A percentile compares a stretch with the other conserved stretches of the same genome.
phyloP scores from a whole-genome alignment of 441 rosid species.

The Omphalea diandra region DNA sequence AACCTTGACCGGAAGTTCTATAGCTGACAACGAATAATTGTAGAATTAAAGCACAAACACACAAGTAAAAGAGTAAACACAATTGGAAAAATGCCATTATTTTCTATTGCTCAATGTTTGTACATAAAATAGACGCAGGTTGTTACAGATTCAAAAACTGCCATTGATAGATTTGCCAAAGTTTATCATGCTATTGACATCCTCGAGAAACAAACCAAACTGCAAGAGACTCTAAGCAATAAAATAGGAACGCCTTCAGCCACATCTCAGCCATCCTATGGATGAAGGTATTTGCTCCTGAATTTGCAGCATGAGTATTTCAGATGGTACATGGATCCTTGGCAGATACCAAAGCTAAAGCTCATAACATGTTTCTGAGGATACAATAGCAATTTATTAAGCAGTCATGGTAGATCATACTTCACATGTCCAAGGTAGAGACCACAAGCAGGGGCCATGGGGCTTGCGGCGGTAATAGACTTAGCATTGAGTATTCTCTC shows the following conservation, averaged over 20 bases:
- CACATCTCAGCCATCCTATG: background rate
- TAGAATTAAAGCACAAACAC: background rate
- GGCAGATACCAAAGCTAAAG: background rate
- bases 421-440: constrained; percentile 82
- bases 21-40: too few species aligned
- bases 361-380: constrained; percentile 4
- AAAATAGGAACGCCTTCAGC: background rate
- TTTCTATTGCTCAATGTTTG: background rate
- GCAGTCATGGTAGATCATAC: constrained; percentile 53
- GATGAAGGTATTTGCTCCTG: background rate
- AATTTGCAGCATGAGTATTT: background rate
- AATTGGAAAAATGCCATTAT: background rate
- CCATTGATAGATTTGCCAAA: background rate
- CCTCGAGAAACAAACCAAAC: background rate
- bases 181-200: too few species aligned
- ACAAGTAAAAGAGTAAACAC: background rate
- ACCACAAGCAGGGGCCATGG: constrained; percentile 93
- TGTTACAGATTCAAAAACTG: too few species aligned
- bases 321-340: background rate
- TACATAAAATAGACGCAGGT: background rate
- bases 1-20: too few species aligned
- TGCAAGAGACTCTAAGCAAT: background rate
- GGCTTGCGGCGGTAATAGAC: constrained; percentile 66
- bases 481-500: constrained; percentile 68
- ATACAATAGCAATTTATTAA: background rate